Evolutionary conservation across 306 rosid genomes (phyloP).

Genomic region (Prunus mongolica): DNA sequence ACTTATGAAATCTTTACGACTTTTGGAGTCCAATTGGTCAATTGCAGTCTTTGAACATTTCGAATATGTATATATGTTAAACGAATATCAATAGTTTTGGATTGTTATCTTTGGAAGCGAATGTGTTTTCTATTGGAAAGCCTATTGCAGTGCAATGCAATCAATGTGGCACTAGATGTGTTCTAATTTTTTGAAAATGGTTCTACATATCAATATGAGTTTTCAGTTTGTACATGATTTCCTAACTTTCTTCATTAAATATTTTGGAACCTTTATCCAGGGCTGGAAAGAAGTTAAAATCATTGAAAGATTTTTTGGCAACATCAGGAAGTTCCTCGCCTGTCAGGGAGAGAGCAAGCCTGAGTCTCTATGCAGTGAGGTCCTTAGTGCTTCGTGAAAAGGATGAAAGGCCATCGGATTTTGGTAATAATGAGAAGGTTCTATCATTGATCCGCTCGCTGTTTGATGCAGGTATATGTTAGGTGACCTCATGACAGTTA

Average conservation of each 20-base stretch:
- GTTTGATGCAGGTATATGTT: constrained; percentile 71
- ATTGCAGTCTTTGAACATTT: not conserved
- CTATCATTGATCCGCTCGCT: constrained; percentile 55
- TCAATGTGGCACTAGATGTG: not conserved
- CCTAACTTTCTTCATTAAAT: constrained; percentile 14
- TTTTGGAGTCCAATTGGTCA: not conserved
- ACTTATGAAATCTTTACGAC: constrained; percentile 5
- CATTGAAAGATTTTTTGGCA: constrained; percentile 68
- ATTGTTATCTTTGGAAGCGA: not conserved
- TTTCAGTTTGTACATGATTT: constrained; percentile 12
- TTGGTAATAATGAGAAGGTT: constrained; percentile 58
- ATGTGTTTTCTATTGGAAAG: not conserved
- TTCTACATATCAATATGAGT: constrained; percentile 5
- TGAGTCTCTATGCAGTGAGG: constrained; percentile 75
- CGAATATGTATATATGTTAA: not conserved
- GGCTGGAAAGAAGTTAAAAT: constrained; percentile 74
- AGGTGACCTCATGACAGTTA: constrained; percentile 26
- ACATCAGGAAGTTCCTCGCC: constrained; percentile 68
- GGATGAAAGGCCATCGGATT: constrained; percentile 67
- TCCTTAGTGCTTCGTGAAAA: constrained; percentile 83
- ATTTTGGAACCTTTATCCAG: constrained; percentile 41
- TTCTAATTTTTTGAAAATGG: not conserved
- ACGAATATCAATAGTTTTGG: not conserved
- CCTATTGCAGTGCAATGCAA: not conserved
- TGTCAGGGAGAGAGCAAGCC: constrained; percentile 64